phyloP scores from a whole-genome alignment of 2,329 filamentous ascomycete species.

The Alternaria gansuensis region DNA sequence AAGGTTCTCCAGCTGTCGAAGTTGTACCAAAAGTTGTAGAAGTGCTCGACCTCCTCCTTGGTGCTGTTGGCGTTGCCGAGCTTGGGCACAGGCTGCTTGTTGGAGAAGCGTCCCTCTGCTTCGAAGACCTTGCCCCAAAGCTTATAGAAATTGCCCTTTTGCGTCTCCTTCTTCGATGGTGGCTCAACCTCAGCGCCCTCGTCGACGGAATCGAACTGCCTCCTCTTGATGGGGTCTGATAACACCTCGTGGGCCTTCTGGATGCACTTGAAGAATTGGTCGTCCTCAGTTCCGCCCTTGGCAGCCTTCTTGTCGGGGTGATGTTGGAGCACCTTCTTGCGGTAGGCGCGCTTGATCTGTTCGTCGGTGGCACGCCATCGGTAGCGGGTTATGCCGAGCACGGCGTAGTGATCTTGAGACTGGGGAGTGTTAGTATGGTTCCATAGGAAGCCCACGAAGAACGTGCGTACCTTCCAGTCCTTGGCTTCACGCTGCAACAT shows the following conservation, averaged over 20 bases:
- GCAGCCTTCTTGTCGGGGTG: constrained; percentile 99
- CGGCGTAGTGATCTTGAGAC: constrained; percentile 97
- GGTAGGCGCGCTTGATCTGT: constrained; percentile 98
- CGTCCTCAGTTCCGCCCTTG: constrained; percentile 84
- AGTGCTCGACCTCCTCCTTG: constrained; percentile 89
- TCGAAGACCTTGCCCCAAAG: constrained; percentile 91
- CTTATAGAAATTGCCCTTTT: constrained; percentile 94
- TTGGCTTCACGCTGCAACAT: constrained; percentile 94
- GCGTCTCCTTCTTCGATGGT: constrained; percentile 87
- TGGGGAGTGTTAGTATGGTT: constrained; percentile 22
- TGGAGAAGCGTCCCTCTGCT: constrained; percentile 91
- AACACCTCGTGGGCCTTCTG: constrained; percentile 97
- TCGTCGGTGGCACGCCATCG: constrained; percentile 93
- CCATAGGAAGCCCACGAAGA: too few species aligned
- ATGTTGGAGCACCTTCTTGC: constrained; percentile 99
- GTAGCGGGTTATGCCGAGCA: constrained; percentile 91
- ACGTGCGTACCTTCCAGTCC: constrained; percentile 91
- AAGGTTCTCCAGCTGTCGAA: constrained; percentile 98
- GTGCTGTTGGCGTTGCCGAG: constrained; percentile 85
- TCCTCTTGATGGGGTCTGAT: constrained; percentile 87
- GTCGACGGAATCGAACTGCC: constrained; percentile 96
- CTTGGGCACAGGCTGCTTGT: constrained; percentile 83
- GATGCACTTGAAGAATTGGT: constrained; percentile 99
- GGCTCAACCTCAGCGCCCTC: constrained; percentile 92
- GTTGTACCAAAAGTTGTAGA: constrained; percentile 99